These are phyloP conservation scores for Oryza rufipogon DNA, from an alignment of 176 grass and related monocot species.

Conservation along the genomic window DNA sequence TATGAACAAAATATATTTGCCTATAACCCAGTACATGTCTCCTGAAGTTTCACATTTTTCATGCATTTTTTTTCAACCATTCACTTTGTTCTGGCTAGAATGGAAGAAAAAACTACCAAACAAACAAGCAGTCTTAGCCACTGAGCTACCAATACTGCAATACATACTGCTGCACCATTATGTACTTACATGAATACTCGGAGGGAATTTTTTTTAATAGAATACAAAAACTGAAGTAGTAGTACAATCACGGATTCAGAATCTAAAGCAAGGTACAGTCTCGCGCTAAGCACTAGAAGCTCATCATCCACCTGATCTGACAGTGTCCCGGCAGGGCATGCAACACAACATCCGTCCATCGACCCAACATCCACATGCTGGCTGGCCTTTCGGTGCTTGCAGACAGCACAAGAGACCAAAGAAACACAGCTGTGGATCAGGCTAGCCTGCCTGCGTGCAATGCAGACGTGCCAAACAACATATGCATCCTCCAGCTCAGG, in stretches of 20 bases:
- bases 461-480: slow-evolving; percentile 11
- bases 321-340: not conserved
- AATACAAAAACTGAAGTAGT: not conserved
- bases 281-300: slow-evolving; percentile 24
- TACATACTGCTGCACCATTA: not conserved
- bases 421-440: slow-evolving; percentile 40
- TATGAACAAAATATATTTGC: not conserved
- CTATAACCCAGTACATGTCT: not conserved
- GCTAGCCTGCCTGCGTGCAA: not conserved
- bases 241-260: slow-evolving; percentile 38
- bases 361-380: slow-evolving; percentile 16
- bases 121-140: not conserved
- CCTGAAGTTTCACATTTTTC: not conserved
- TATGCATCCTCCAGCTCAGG: slow-evolving; percentile 22
- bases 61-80: not conserved
- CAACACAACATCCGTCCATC: not conserved
- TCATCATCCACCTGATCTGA: slow-evolving; percentile 36
- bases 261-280: slow-evolving; percentile 25
- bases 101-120: not conserved
- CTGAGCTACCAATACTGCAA: no score
- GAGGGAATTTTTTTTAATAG: no score
- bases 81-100: not conserved
- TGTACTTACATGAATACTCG: not conserved
- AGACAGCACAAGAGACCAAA: slow-evolving; percentile 55
- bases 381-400: slow-evolving; percentile 32